These are phyloP conservation scores for Kondoa subrosea DNA, from an alignment of 768 basidiomycete species.

Conservation along the genomic window DNA sequence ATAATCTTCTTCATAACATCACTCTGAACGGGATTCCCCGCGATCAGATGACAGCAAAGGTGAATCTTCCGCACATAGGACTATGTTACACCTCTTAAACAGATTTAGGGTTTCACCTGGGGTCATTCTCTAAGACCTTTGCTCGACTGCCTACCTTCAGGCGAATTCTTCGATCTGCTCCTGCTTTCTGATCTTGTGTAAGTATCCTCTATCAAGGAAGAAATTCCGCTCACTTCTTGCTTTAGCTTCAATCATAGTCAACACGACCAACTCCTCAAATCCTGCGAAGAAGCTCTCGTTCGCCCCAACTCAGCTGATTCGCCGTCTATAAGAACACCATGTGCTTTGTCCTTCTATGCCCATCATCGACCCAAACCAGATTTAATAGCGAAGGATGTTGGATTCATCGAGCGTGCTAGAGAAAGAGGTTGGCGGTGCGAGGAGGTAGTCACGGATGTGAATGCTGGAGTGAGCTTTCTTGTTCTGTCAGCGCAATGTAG, in stretches of 20 bases:
- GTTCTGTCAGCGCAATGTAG: background rate
- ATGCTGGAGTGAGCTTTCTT: constrained; percentile 24
- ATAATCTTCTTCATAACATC: constrained; percentile 60
- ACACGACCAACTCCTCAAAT: constrained; percentile 64
- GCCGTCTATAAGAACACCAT: background rate
- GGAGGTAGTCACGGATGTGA: constrained; percentile 22
- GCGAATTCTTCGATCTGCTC: constrained; percentile 51
- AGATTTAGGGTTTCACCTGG: constrained; percentile 85
- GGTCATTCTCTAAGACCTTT: constrained; percentile 44
- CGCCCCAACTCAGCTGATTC: constrained; percentile 3
- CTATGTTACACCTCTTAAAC: constrained; percentile 28
- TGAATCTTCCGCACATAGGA: constrained; percentile 28
- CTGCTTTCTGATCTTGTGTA: constrained; percentile 72
- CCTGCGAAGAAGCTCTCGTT: constrained; percentile 42
- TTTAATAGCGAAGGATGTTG: constrained; percentile 16
- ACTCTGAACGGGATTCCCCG: constrained; percentile 39
- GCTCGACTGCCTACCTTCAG: constrained; percentile 30
- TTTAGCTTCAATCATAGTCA: constrained; percentile 32
- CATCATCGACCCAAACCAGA: constrained; percentile 23
- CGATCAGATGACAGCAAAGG: constrained; percentile 8
- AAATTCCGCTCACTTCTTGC: background rate
- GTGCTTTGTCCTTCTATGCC: constrained; percentile 24
- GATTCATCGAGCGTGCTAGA: constrained; percentile 21
- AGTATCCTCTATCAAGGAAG: too few relatives aligned
- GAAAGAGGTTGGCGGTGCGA: constrained; percentile 22